phyloP scores from a whole-genome alignment of 257 asterid species.

The Misopates orontium region DNA sequence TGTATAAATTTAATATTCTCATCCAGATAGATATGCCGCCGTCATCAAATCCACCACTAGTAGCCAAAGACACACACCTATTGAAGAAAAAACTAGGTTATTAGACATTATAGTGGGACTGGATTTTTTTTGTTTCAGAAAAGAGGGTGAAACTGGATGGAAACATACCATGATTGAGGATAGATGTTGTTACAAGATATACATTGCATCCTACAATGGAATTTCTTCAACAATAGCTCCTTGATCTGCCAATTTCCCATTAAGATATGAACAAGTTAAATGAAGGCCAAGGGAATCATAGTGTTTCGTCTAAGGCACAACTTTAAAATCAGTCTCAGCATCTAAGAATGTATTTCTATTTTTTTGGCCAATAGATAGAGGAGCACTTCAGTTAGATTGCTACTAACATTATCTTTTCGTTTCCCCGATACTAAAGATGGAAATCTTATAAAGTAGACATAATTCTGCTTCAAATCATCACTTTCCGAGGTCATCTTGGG shows the following conservation, averaged over 20 bases:
- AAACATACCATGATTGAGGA: conserved; percentile 44
- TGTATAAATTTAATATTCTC: conserved; percentile 29
- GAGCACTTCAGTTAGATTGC: not conserved
- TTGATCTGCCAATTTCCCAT: conserved; percentile 77
- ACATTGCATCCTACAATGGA: conserved; percentile 49
- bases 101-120: conserved; percentile 31
- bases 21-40: conserved; percentile 35
- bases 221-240: conserved; percentile 58
- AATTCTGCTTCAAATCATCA: not conserved
- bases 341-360: conserved; percentile 18
- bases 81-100: conserved; percentile 38
- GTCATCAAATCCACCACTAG: conserved; percentile 43
- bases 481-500: too few relatives aligned
- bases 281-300: conserved; percentile 33
- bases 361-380: conserved; percentile 19
- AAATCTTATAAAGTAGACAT: not conserved
- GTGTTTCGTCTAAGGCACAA: conserved; percentile 32
- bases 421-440: conserved; percentile 9
- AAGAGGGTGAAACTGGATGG: conserved; percentile 33
- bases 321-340: conserved; percentile 23
- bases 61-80: conserved; percentile 39
- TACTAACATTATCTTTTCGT: not conserved
- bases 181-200: conserved; percentile 41
- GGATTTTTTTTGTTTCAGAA: conserved; percentile 23
- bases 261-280: conserved; percentile 42